Base-by-base conservation (phyloP, 441 rosid genomes). In the Macaranga tanarius region DNA sequence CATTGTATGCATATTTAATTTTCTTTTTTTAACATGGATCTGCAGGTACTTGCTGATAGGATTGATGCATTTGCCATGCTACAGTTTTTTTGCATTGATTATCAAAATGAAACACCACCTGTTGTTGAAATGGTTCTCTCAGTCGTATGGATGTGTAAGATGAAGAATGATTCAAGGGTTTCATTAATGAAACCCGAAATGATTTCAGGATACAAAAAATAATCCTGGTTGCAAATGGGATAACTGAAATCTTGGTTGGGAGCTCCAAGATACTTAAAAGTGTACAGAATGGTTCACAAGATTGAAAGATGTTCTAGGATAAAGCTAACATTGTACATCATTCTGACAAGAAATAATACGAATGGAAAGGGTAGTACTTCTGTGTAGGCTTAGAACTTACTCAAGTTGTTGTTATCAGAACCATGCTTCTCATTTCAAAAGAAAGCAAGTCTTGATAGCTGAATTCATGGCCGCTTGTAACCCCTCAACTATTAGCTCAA, bases 1-100 rank as follows among this genome's bases (percentile, higher is more conserved):
- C 20, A 5, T 6, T 13, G n/a, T 23, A 52, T 34, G n/a, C 19
- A 7, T 20, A 44, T 71, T 19, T 70, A 34, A 47, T n/a, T 8
- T 31, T 4, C 10, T 31, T 45, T 62, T 20, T 60, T 62, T 22
- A 20, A 22, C 26, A 52, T 70, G 74, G 61, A 79, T 67, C 67
- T 70, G 63, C 70, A 92, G 99, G 99, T 92, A 94, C 80, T 81
- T 89, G 23, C 76, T 88, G 42, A 86, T 91, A 63, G 98, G 89
- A 23, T 79, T 84, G 77, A 84, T 92, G 93, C 97, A 91, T 78
- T 69, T 92, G 50, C 96, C 95, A 45, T 92, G 99, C 84, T 90
- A 91, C 40, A 83, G 81, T 17, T 85, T 87, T 62, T 85, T 87
- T 42, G 79, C 77, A 20, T 48, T 80, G 82, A 82, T 78, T 81